Base-by-base conservation (phyloP, 345 rosid species). In the Populus simonii region DNA sequence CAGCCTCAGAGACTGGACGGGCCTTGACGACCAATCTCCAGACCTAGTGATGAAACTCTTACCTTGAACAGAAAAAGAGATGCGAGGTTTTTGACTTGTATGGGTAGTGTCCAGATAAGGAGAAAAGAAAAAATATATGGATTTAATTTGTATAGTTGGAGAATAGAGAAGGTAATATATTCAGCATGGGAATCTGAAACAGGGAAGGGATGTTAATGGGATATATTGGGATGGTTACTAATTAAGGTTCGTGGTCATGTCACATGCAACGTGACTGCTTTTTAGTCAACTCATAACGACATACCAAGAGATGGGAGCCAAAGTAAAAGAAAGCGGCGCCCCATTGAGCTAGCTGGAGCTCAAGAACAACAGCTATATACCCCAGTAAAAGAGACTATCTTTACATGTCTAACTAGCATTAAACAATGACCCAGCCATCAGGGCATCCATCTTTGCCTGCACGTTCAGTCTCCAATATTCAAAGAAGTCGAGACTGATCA, bases 281-380 rank as follows among this genome's bases (percentile, higher is more conserved):
- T 38, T 31, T 47, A 62, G 75, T 77, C 80, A 61, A 62, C 79
- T n/a, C 33, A 35, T 29, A 33, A 31, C 11, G 29, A 45, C 59
- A 3, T 11, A 11, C n/a, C 9, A 8, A 23, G 29, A 33, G 29
- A 41, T 8, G 12, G 75, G 9, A 4, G 18, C 5, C 47, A 8
- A 13, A 72, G 51, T 36, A 74, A 80, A 67, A 72, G 77, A 80
- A 36, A 67, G 72, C 74, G 77, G 82, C 74, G 68, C 41, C 72
- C 75, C 6, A 17, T 25, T 7, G 38, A 70, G 65, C 39, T 8
- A 70, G 65, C 39, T n/a, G 62, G 41, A 7, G 25, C 36, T 16
- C 17, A 35, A 6, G 70, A 17, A 5, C 70, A 66, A 1, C 70
- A 35, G 45, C 70, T 17, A 35, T 18, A 53, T 17, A 53, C 7